Conservation (phyloP, 352 stramenopile species). For the Phytophthora quininea region DNA sequence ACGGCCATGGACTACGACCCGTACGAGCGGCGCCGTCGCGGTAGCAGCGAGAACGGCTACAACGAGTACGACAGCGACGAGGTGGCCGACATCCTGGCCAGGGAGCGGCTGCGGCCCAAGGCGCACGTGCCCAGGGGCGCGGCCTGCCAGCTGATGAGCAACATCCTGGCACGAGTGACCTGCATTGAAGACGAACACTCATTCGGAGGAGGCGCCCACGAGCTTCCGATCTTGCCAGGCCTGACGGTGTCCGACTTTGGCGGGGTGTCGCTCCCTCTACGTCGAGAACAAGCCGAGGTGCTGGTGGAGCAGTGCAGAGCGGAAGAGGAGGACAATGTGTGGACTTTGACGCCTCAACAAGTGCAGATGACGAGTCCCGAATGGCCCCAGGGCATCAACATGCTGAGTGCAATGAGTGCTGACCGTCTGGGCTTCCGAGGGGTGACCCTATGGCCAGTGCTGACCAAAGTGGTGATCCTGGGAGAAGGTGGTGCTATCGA, state of each 20-base stretch:
- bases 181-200: neutral
- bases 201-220: neutral
- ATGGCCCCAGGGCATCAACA: neutral
- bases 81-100: neutral
- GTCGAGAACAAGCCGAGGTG: neutral
- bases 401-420: neutral
- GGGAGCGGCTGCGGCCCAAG: neutral
- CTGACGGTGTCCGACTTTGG: constrained; percentile 3
- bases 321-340: neutral
- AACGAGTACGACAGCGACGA: no score
- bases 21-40: no score
- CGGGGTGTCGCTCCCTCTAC: constrained; percentile 3
- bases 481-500: constrained; percentile 1
- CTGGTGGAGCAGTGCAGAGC: neutral
- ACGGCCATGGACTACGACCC: no score
- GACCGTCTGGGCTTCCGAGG: constrained; percentile 2
- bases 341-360: neutral
- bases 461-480: constrained; percentile 10
- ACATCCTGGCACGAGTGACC: constrained; percentile 5
- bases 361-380: neutral
- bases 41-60: no score
- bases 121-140: neutral
- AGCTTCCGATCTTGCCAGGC: constrained; percentile 6
- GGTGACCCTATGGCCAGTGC: neutral
- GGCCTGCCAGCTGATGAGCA: constrained; percentile 13